Evolutionary conservation across 441 rosid genomes (phyloP).

Genomic region (Populus hybrid): DNA sequence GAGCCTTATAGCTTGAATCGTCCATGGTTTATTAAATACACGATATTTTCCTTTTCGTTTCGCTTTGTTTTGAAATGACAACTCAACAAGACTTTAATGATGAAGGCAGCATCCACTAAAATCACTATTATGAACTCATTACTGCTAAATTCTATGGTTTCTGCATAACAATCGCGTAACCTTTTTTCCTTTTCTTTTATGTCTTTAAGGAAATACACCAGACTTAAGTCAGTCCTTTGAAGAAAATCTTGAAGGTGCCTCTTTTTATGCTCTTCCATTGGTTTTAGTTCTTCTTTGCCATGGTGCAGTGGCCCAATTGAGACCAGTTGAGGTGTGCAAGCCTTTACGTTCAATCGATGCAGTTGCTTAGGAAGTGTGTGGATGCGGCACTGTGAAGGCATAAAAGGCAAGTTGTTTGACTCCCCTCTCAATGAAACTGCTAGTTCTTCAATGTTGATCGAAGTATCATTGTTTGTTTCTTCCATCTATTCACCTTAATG

Average conservation of each 20-base stretch:
- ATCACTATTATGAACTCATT: conserved; percentile 11
- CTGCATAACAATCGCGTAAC: conserved; percentile 21
- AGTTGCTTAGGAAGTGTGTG: conserved; percentile 5
- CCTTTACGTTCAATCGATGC: not conserved
- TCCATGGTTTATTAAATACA: conserved; percentile 14
- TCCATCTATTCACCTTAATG: not conserved
- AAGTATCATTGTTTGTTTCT: not conserved
- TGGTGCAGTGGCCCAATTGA: conserved; percentile 12
- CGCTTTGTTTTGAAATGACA: not conserved
- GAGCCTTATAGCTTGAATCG: not conserved
- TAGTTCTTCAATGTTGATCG: not conserved
- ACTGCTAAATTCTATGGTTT: not conserved
- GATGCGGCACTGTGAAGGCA: not conserved
- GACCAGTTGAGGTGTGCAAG: conserved; percentile 7
- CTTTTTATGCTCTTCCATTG: conserved; percentile 14
- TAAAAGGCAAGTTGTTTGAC: not conserved
- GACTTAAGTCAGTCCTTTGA: not conserved
- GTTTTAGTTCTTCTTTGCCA: not conserved
- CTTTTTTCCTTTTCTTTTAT: conserved; percentile 5
- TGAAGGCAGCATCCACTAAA: conserved; percentile 20
- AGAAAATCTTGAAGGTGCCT: conserved; percentile 3
- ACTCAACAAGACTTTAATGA: conserved; percentile 15
- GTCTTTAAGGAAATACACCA: too few species aligned
- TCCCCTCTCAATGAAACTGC: not conserved
- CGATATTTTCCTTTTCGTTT: not conserved